A percentile compares a stretch with the other conserved stretches of the same genome.
phyloP scores from a whole-genome alignment of 2,329 filamentous ascomycete species.

The Ophiognomonia clavigignenti-juglandacearum region DNA sequence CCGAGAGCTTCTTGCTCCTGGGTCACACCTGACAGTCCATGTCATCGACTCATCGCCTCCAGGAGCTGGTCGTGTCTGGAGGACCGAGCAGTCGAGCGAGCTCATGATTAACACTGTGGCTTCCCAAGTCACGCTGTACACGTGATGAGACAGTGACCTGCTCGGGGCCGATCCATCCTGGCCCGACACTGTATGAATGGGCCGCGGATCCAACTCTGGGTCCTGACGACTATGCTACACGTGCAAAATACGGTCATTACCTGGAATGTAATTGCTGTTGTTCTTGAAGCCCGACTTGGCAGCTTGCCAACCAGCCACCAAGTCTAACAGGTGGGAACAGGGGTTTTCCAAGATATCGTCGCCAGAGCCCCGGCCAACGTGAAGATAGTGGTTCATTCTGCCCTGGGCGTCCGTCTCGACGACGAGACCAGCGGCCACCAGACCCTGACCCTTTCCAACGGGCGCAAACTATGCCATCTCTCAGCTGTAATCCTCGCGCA shows the following conservation, averaged over 20 bases:
- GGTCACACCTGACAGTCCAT: conserved; percentile 1
- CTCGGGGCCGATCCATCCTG: not conserved
- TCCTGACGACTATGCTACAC: conserved; percentile 3
- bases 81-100: conserved; percentile 4
- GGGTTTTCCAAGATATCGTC: conserved; percentile 21
- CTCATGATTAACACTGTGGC: conserved; percentile 6
- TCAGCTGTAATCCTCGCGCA: conserved; percentile 1
- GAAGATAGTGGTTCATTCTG: not conserved
- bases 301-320: no score
- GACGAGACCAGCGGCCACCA: not conserved
- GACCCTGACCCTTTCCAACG: conserved; percentile 1
- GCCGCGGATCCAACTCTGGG: not conserved
- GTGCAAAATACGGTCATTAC: conserved; percentile 11
- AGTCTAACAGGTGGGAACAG: no score
- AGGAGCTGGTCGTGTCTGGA: not conserved
- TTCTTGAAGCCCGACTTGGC: no score
- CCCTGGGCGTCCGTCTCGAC: conserved; percentile 1
- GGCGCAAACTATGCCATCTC: not conserved
- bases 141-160: not conserved
- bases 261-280: no score
- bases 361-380: not conserved
- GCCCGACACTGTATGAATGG: conserved; percentile 5
- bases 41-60: not conserved
- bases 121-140: conserved; percentile 1
- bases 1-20: not conserved